Conservation (phyloP, 2,329 filamentous ascomycete species). For the Seiridium unicorne region DNA sequence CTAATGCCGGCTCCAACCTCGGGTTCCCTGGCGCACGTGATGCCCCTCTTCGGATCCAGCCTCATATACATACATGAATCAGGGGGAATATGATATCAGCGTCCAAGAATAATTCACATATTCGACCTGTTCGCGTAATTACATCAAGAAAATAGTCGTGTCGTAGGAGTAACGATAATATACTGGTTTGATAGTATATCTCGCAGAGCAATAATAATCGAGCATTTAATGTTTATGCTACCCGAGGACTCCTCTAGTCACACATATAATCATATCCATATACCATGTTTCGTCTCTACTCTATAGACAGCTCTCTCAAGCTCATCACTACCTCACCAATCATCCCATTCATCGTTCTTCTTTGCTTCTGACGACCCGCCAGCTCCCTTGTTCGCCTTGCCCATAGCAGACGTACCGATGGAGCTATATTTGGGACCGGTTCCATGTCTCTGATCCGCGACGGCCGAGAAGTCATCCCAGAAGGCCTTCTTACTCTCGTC, state of each 20-base stretch:
- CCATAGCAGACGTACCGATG: slow-evolving; percentile 60
- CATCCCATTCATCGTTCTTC: slow-evolving; percentile 63
- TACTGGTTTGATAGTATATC: no score
- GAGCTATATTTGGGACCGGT: slow-evolving; percentile 40
- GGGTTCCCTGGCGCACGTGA: slow-evolving; percentile 3
- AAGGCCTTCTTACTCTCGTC: slow-evolving; percentile 76
- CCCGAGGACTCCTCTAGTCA: slow-evolving; percentile 17
- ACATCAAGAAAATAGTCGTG: not conserved
- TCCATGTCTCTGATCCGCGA: slow-evolving; percentile 55
- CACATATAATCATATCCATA: slow-evolving; percentile 15
- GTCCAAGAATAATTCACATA: not conserved
- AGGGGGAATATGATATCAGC: not conserved
- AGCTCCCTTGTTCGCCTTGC: slow-evolving; percentile 42
- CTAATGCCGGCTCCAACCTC: slow-evolving; percentile 10
- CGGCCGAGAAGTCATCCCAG: slow-evolving; percentile 84
- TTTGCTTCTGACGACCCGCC: slow-evolving; percentile 25
- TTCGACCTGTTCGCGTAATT: not conserved
- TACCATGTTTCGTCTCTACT: not conserved
- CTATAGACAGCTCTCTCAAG: not conserved
- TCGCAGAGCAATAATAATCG: not conserved
- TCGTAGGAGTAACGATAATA: not conserved
- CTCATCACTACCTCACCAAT: slow-evolving; percentile 44
- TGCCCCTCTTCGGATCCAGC: not conserved
- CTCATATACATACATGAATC: not conserved
- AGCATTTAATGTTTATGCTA: slow-evolving; percentile 17